Conservation (phyloP, 2,329 filamentous ascomycete species). For the Blastomyces parvus region DNA sequence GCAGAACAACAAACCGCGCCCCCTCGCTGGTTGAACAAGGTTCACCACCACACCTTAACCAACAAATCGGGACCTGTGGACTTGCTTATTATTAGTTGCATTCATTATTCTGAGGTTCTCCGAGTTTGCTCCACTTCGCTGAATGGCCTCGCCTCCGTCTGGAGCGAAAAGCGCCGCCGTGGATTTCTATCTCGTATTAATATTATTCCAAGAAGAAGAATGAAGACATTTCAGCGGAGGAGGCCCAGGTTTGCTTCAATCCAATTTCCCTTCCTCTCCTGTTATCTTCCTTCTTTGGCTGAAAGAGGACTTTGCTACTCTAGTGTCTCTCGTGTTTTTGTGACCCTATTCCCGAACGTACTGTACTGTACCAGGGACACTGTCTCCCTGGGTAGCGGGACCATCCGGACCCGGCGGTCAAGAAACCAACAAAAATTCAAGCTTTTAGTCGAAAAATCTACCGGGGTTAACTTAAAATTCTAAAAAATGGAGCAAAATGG, state of each 20-base stretch:
- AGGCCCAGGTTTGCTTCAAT: background rate
- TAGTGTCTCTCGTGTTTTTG: background rate
- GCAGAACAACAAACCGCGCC: background rate
- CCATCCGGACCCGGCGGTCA: background rate
- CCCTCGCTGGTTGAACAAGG: background rate
- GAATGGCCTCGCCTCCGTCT: background rate
- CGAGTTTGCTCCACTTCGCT: background rate
- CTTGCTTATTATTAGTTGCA: background rate
- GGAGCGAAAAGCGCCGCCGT: background rate
- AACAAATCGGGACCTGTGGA: background rate
- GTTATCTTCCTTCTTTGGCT: background rate
- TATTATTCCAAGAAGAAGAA: background rate
- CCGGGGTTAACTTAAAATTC: background rate
- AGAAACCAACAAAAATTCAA: background rate
- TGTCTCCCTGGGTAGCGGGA: too few relatives aligned
- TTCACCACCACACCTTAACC: background rate
- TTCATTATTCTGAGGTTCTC: background rate
- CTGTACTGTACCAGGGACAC: too few relatives aligned
- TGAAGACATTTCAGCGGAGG: background rate
- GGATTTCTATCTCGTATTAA: background rate
- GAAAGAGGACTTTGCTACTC: background rate
- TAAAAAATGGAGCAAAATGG: background rate
- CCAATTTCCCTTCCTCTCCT: background rate
- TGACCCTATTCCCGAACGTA: background rate
- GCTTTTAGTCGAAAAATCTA: background rate